Percentiles rank a stretch among this genome's conserved stretches.
Evolutionary conservation across 2,329 filamentous ascomycete genomes (phyloP).

Genomic region (Fusarium bactridioides): DNA sequence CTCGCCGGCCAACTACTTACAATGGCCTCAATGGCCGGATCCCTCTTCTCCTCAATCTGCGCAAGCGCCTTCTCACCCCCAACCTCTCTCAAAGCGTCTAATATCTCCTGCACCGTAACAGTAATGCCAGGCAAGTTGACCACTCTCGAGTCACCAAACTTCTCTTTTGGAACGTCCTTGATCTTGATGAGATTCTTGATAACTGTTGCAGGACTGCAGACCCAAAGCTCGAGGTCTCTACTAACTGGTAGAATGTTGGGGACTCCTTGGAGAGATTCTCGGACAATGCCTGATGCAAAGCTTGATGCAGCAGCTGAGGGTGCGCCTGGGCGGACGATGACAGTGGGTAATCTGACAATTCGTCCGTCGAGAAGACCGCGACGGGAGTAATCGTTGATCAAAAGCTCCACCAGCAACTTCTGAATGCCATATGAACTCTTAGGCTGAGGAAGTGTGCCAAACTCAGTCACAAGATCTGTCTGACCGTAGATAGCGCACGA

Average conservation of each 20-base stretch:
- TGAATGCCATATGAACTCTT: conserved; percentile 68
- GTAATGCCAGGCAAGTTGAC: conserved; percentile 62
- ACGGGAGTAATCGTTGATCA: conserved; percentile 50
- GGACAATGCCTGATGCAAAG: conserved; percentile 68
- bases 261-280: conserved; percentile 59
- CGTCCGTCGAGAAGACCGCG: conserved; percentile 65
- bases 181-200: conserved; percentile 57
- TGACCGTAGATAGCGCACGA: conserved; percentile 68
- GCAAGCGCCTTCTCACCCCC: conserved; percentile 54
- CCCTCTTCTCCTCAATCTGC: conserved; percentile 56
- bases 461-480: conserved; percentile 20
- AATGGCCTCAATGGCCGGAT: conserved; percentile 57
- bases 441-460: conserved; percentile 49
- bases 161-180: conserved; percentile 51
- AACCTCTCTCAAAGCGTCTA: conserved; percentile 58
- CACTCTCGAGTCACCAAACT: conserved; percentile 49
- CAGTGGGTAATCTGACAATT: conserved; percentile 64
- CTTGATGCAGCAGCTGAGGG: conserved; percentile 68
- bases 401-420: conserved; percentile 65
- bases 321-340: conserved; percentile 66
- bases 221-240: conserved; percentile 57
- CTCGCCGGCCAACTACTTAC: conserved; percentile 61
- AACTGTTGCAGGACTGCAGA: conserved; percentile 60
- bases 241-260: conserved; percentile 56
- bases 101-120: conserved; percentile 60